Evolutionary conservation across 352 stramenopile species (phyloP).

Genomic region (Phytopythium ostracodes): DNA sequence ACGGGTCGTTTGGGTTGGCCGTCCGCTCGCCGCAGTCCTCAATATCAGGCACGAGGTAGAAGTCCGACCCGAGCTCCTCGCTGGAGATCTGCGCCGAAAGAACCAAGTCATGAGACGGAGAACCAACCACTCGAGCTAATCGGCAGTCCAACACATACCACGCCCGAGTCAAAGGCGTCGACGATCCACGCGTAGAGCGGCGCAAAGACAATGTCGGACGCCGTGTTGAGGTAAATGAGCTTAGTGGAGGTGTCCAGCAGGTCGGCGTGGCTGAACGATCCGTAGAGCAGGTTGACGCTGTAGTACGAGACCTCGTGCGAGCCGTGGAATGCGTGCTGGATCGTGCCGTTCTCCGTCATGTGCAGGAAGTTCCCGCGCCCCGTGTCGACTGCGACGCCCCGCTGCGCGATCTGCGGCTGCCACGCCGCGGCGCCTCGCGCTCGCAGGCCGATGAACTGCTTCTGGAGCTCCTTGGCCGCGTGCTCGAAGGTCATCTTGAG

Average conservation of each 20-base stretch:
- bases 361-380: slow-evolving; percentile 44
- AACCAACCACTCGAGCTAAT: neutral
- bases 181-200: slow-evolving; percentile 52
- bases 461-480: slow-evolving; percentile 38
- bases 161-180: slow-evolving; percentile 40
- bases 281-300: slow-evolving; percentile 38
- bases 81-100: slow-evolving; percentile 22
- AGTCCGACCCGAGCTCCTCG: slow-evolving; percentile 34
- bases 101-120: neutral
- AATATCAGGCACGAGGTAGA: slow-evolving; percentile 39
- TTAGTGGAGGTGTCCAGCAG: slow-evolving; percentile 22
- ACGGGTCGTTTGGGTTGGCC: slow-evolving; percentile 42
- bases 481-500: slow-evolving; percentile 37
- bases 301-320: slow-evolving; percentile 43
- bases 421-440: slow-evolving; percentile 21
- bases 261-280: slow-evolving; percentile 16
- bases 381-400: slow-evolving; percentile 38
- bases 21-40: slow-evolving; percentile 13
- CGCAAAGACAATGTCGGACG: slow-evolving; percentile 45
- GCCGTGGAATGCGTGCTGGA: slow-evolving; percentile 41
- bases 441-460: slow-evolving; percentile 34
- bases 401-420: slow-evolving; percentile 37
- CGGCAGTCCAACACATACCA: slow-evolving; percentile 12
- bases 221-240: slow-evolving; percentile 42
- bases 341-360: slow-evolving; percentile 33